A percentile compares a stretch with the other conserved stretches of the same genome.
Evolutionary conservation across 2,329 filamentous ascomycete genomes (phyloP).

Genomic region (Penicillium sp.): DNA sequence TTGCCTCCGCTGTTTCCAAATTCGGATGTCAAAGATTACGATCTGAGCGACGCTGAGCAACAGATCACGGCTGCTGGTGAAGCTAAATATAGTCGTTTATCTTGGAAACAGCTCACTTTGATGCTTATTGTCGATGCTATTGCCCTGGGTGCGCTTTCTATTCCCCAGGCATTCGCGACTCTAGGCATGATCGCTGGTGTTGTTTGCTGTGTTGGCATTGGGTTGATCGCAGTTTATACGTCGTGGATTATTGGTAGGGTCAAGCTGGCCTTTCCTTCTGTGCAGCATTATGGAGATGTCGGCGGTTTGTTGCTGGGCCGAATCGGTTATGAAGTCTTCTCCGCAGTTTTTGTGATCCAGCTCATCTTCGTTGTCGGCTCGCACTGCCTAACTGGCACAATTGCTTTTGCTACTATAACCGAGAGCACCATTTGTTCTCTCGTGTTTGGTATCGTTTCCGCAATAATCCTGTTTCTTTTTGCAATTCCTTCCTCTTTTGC

Average conservation of each 20-base stretch:
- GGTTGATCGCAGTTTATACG: conserved; percentile 48
- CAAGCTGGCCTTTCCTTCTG: conserved; percentile 42
- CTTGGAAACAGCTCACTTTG: conserved; percentile 57
- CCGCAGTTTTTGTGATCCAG: conserved; percentile 49
- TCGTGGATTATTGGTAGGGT: conserved; percentile 48
- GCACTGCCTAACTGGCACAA: conserved; percentile 35
- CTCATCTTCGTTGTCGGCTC: conserved; percentile 50
- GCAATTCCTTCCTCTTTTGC: conserved; percentile 43
- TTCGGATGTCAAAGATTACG: conserved; percentile 5
- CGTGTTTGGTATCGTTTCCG: conserved; percentile 49
- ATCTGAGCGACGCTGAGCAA: conserved; percentile 9
- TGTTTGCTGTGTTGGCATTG: conserved; percentile 47
- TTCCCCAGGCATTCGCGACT: conserved; percentile 51
- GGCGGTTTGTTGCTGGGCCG: conserved; percentile 48
- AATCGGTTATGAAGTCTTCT: conserved; percentile 48
- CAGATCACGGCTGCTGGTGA: conserved; percentile 8
- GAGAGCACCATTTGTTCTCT: conserved; percentile 46
- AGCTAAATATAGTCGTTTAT: conserved; percentile 32
- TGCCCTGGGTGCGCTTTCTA: conserved; percentile 52
- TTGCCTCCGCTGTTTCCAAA: background rate
- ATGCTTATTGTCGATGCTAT: conserved; percentile 57
- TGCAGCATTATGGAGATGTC: conserved; percentile 51
- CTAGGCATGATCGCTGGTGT: conserved; percentile 53
- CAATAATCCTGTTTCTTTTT: conserved; percentile 39
- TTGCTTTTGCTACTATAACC: conserved; percentile 50